Evolutionary conservation across 2,329 filamentous ascomycete species (phyloP).

Genomic region (Colletotrichum caudatum): DNA sequence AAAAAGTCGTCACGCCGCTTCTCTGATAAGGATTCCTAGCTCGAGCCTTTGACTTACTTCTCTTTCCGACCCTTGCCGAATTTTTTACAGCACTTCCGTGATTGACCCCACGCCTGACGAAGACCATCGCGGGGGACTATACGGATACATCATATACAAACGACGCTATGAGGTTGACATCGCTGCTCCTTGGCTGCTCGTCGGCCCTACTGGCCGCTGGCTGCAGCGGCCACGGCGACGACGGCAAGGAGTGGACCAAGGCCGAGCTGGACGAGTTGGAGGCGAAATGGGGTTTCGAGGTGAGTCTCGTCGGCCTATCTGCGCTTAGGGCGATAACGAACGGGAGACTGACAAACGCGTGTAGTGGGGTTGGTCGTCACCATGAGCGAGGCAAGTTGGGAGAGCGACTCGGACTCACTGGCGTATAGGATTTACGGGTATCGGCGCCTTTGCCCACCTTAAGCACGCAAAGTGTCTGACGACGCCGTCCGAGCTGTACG

Average conservation of each 20-base stretch:
- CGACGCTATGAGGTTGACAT: conserved; percentile 35
- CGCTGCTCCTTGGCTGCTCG: conserved; percentile 38
- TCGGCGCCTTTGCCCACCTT: conserved; percentile 80
- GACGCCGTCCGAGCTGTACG: conserved; percentile 72
- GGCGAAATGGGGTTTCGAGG: conserved; percentile 69
- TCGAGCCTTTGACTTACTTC: background rate
- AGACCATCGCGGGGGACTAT: background rate
- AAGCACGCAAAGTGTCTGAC: conserved; percentile 76
- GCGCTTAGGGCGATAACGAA: background rate
- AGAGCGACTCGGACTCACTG: conserved; percentile 59
- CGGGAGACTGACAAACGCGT: conserved; percentile 4
- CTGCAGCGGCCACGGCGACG: conserved; percentile 50
- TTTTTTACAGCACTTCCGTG: background rate
- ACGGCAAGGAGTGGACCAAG: conserved; percentile 60
- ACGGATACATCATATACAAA: background rate
- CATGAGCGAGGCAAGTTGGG: background rate
- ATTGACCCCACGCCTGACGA: background rate
- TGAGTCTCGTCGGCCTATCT: conserved; percentile 45
- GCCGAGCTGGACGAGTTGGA: conserved; percentile 66
- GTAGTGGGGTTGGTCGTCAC: conserved; percentile 40
- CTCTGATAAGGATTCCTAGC: background rate
- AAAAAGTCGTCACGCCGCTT: conserved; percentile 15
- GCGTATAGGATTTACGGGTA: conserved; percentile 70
- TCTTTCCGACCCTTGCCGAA: background rate
- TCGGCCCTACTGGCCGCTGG: conserved; percentile 47